These are phyloP conservation scores for Plectosphaerella plurivora DNA, from an alignment of 2,329 filamentous ascomycete genomes.

Conservation along the genomic window DNA sequence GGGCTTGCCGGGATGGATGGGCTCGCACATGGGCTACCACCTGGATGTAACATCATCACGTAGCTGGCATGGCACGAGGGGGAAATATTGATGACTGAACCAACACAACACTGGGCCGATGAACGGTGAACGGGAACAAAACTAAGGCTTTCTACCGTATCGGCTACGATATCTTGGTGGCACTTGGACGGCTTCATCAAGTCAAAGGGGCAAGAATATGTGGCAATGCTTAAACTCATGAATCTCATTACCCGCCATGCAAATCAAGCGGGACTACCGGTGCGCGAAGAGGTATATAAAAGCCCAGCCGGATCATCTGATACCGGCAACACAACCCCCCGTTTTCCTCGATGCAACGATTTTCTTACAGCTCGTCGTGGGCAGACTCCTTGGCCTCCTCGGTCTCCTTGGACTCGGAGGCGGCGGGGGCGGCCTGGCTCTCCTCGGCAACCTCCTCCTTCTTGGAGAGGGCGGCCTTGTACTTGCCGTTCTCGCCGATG, in stretches of 20 bases:
- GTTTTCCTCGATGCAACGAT: slow-evolving; percentile 18
- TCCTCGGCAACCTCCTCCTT: slow-evolving; percentile 52
- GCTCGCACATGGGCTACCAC: no score
- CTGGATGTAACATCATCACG: no score
- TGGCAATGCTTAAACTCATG: background rate
- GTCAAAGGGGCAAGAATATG: no score
- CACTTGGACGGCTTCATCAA: no score
- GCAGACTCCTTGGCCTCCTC: slow-evolving; percentile 39
- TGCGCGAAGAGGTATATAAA: slow-evolving; percentile 16
- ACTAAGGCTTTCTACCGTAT: no score
- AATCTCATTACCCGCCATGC: slow-evolving; percentile 3
- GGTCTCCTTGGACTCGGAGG: slow-evolving; percentile 42
- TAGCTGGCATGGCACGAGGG: no score
- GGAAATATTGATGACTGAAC: no score
- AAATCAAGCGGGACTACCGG: slow-evolving; percentile 2
- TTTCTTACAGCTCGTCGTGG: slow-evolving; percentile 72
- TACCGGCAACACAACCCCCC: slow-evolving; percentile 8
- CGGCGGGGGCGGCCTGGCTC: slow-evolving; percentile 43
- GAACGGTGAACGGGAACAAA: no score
- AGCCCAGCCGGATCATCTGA: slow-evolving; percentile 10
- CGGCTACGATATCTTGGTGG: no score
- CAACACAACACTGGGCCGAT: no score
- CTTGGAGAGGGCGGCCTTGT: slow-evolving; percentile 66
- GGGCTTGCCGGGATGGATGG: no score
- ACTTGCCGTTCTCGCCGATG: slow-evolving; percentile 91